These are phyloP conservation scores for Sporothrix mexicana DNA, from an alignment of 2,329 filamentous ascomycete genomes.

Conservation along the genomic window DNA sequence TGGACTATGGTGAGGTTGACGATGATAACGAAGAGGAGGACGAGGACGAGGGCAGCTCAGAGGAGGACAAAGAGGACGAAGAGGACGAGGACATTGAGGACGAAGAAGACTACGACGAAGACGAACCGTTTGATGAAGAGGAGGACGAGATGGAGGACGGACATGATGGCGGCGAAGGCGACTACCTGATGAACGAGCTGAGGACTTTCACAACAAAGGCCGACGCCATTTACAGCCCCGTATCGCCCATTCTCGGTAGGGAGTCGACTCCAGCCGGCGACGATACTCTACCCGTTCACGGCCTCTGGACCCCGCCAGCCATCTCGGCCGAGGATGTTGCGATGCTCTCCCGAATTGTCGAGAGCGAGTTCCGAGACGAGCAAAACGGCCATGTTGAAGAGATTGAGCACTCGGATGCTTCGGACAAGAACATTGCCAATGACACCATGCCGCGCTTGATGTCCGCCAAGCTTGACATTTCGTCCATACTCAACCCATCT, in stretches of 20 bases:
- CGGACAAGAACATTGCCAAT: not conserved
- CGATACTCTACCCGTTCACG: not conserved
- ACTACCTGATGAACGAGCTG: conserved; percentile 22
- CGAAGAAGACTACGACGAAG: not conserved
- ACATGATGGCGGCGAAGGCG: conserved; percentile 5
- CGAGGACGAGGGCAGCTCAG: not conserved
- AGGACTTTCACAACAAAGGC: not conserved
- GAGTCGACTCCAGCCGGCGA: not conserved
- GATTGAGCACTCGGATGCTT: too few species aligned
- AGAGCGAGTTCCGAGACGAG: not conserved
- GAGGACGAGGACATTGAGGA: conserved; percentile 4
- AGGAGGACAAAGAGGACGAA: not conserved
- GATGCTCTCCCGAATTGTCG: not conserved
- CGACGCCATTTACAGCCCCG: too few species aligned
- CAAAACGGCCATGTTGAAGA: not conserved
- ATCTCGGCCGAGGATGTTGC: not conserved
- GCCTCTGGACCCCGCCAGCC: conserved; percentile 7
- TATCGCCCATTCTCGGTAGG: not conserved
- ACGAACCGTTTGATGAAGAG: not conserved
- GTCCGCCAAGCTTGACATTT: conserved; percentile 35
- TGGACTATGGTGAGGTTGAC: conserved; percentile 4
- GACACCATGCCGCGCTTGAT: not conserved
- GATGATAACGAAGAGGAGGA: conserved; percentile 13
- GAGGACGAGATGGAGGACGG: not conserved
- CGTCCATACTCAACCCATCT: conserved; percentile 37